Percentiles rank a stretch among this genome's conserved stretches.
phyloP scores from a whole-genome alignment of 176 grass and related monocot genomes.

The Puya raimondii region DNA sequence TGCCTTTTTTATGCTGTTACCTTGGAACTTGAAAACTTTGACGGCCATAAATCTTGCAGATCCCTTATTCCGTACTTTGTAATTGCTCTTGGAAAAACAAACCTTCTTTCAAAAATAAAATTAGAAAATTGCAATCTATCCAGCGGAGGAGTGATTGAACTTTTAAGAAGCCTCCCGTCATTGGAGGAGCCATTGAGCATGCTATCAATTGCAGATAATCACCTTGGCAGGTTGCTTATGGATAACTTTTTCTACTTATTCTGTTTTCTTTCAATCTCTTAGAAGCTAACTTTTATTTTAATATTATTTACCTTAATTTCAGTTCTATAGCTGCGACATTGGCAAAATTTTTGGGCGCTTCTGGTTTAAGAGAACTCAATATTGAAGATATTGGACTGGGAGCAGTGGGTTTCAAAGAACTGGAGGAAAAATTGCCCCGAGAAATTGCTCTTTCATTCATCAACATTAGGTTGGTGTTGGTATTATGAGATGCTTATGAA shows the following conservation, averaged over 20 bases:
- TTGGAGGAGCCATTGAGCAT: slow-evolving; percentile 45
- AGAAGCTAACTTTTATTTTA: neutral
- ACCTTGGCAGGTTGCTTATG: slow-evolving; percentile 53
- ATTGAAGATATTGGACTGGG: slow-evolving; percentile 53
- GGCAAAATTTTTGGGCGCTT: slow-evolving; percentile 43
- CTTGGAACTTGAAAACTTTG: slow-evolving; percentile 12
- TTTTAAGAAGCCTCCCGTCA: slow-evolving; percentile 52
- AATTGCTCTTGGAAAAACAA: slow-evolving; percentile 43
- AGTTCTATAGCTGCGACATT: slow-evolving; percentile 44
- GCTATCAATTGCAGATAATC: slow-evolving; percentile 73
- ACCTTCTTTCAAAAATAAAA: slow-evolving; percentile 47
- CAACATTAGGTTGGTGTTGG: slow-evolving; percentile 46
- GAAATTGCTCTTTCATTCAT: slow-evolving; percentile 37
- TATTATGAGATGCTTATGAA: slow-evolving; percentile 2
- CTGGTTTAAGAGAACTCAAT: slow-evolving; percentile 42
- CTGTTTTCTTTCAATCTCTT: neutral
- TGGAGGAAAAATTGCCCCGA: slow-evolving; percentile 41
- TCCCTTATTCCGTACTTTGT: slow-evolving; percentile 59
- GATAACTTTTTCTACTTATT: neutral
- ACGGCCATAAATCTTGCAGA: slow-evolving; percentile 35
- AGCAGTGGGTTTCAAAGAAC: slow-evolving; percentile 41
- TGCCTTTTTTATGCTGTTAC: slow-evolving; percentile 3
- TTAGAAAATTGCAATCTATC: slow-evolving; percentile 59
- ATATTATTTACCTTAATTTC: slow-evolving; percentile 13
- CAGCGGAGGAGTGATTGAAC: slow-evolving; percentile 41